Conservation (phyloP, 768 basidiomycete genomes). For the Harrya chromipes region DNA sequence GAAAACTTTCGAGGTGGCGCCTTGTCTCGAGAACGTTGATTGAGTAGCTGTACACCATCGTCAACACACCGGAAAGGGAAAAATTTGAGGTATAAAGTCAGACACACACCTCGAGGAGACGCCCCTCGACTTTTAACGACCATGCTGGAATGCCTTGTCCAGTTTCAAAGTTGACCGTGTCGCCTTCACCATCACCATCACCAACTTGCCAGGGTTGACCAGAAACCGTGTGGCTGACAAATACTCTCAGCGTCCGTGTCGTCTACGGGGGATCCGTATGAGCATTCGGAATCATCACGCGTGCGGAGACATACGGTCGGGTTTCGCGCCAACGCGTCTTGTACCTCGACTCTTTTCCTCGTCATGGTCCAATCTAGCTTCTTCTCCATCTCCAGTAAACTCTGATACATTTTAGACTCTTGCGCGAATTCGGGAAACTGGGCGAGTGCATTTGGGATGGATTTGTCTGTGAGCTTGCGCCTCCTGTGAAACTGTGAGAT, state of each 20-base stretch:
- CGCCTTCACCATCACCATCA: conserved; percentile 32
- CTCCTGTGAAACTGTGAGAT: conserved; percentile 41
- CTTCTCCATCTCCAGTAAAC: conserved; percentile 83
- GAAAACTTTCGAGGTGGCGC: conserved; percentile 74
- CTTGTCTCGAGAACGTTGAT: conserved; percentile 63
- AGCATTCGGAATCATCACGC: not conserved
- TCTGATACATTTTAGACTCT: conserved; percentile 85
- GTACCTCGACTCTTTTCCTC: conserved; percentile 86
- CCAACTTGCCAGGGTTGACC: conserved; percentile 82
- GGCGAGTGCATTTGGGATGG: conserved; percentile 71
- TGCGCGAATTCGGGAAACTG: conserved; percentile 72
- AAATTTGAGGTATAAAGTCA: not conserved
- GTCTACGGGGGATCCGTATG: conserved; percentile 45
- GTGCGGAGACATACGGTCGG: conserved; percentile 44
- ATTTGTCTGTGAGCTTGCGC: conserved; percentile 77
- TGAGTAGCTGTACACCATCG: conserved; percentile 42
- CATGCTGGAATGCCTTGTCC: conserved; percentile 54
- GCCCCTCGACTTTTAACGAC: conserved; percentile 29
- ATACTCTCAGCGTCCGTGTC: conserved; percentile 79
- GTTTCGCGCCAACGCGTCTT: conserved; percentile 77
- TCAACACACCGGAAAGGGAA: not conserved
- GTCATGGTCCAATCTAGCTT: conserved; percentile 95
- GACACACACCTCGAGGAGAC: conserved; percentile 69
- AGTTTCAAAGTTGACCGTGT: conserved; percentile 62
- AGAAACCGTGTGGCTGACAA: conserved; percentile 84